Percentiles rank a stretch among this genome's conserved stretches.
phyloP scores from a whole-genome alignment of 148 eudicot species.

The Rhododendron simsii region DNA sequence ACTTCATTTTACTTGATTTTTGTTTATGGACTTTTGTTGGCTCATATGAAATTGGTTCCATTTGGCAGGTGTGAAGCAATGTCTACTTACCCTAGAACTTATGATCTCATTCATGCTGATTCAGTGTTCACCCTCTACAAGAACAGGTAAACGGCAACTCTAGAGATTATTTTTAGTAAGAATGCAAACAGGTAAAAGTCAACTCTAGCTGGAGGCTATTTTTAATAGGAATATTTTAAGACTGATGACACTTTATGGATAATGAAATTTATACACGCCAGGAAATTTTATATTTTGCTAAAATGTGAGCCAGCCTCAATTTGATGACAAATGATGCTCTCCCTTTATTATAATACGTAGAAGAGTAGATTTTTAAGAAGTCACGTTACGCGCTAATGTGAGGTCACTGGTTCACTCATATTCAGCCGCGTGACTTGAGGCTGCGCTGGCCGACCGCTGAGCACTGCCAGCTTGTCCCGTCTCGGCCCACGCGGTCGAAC shows the following conservation, averaged over 20 bases:
- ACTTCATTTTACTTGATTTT: neutral
- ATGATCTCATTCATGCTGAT: constrained; percentile 74
- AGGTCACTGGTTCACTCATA: neutral
- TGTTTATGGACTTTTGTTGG: neutral
- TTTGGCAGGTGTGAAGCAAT: constrained; percentile 75
- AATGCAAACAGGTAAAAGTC: neutral
- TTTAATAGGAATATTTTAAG: neutral
- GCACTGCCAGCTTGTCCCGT: neutral
- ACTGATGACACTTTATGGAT: neutral
- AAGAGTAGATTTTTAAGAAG: no score
- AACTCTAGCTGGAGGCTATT: neutral
- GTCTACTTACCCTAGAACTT: constrained; percentile 90
- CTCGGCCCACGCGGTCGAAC: neutral
- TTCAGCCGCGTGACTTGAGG: neutral
- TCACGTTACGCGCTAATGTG: no score
- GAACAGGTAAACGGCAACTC: constrained; percentile 33
- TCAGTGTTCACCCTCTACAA: constrained; percentile 63
- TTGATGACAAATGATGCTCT: no score
- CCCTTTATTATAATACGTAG: no score
- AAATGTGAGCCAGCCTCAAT: no score
- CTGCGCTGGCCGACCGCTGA: neutral
- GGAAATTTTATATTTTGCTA: no score
- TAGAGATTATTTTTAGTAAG: neutral
- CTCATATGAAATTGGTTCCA: neutral
- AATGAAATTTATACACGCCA: neutral